Base-by-base conservation (phyloP, 176 grass and related monocot genomes). In the Carex littledalei region DNA sequence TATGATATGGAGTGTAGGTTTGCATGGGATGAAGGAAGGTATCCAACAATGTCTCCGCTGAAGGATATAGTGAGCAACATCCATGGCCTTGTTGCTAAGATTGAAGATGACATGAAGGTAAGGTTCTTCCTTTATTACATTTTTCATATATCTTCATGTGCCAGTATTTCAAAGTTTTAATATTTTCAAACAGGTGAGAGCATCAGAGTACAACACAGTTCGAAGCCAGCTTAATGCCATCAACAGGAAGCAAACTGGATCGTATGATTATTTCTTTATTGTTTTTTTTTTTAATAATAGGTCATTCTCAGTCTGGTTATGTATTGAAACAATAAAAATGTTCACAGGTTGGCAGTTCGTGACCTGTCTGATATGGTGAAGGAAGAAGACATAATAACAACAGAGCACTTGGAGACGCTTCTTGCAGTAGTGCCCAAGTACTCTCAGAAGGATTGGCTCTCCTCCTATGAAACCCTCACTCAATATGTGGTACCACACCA, bases 101-200 rank as follows among this genome's bases (percentile, higher is more conserved):
- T 95, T 24, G 96, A 99, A 85, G 96, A 99, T 52, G 96, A 99
- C 85, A 89, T 99, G 93, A 99, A 99, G 93, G 96, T 98, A 99
- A 99, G 96, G 96, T 98, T 43, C 74, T 67, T 68, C 35, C 13
- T 67, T 82, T 17, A 26, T 58, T 17, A 17, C 43, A 45, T 43
- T 78, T 50, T 67, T 76, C 8, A n/a, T n/a, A 12, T 4, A 37
- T 17, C 34, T 24, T 22, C 0, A 22, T 24, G n/a, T 24, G 43
- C 15, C 10, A 74, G n/a, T 8, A 22, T 32, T 78, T 16, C 13
- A 16, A 84, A 54, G 15, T 64, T n/a, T 7, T 7, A 22, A 63
- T 24, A 22, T 34, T 9, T 55, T 20, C 14, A 55, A 78, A 56
- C 86, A 99, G 96, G 89, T 95, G 52, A 87, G 96, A 69, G 85